Conservation (phyloP, 2,329 filamentous ascomycete species). For the Xylariaceae sp. region DNA sequence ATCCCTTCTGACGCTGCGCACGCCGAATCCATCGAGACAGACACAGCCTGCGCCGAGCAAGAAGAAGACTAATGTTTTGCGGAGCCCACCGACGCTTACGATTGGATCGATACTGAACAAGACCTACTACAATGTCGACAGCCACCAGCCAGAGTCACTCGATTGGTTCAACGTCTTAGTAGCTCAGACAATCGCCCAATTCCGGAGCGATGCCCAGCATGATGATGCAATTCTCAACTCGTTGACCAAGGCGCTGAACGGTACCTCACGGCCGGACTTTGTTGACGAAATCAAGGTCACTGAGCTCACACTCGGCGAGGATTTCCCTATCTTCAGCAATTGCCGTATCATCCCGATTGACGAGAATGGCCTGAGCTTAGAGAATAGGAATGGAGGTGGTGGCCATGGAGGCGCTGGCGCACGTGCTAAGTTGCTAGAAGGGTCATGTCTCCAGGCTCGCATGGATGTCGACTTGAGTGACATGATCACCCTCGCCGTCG, state of each 20-base stretch:
- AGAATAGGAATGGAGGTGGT: constrained; percentile 28
- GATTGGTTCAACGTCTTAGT: constrained; percentile 99
- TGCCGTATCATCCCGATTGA: constrained; percentile 90
- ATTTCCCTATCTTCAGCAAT: constrained; percentile 98
- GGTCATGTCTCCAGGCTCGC: constrained; percentile 78
- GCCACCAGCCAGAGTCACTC: constrained; percentile 90
- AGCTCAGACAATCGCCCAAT: constrained; percentile 93
- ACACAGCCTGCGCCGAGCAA: constrained; percentile 47
- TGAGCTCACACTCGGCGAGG: constrained; percentile 88
- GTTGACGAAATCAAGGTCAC: constrained; percentile 91
- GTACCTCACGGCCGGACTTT: constrained; percentile 81
- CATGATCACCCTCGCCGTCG: constrained; percentile 88
- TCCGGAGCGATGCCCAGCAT: constrained; percentile 84
- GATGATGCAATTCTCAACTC: constrained; percentile 85
- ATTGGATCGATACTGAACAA: constrained; percentile 94
- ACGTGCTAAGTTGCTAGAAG: constrained; percentile 47
- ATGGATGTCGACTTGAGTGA: constrained; percentile 98
- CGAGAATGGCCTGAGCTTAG: constrained; percentile 63
- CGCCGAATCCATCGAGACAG: constrained; percentile 33
- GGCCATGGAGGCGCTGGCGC: constrained; percentile 46
- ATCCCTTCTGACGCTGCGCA: constrained; percentile 60
- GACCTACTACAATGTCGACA: constrained; percentile 94
- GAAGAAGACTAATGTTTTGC: constrained; percentile 67
- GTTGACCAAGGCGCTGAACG: constrained; percentile 79
- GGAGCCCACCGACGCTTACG: constrained; percentile 68